Percentiles rank a stretch among this genome's conserved stretches.
Conservation (phyloP, 495 filamentous ascomycete species). For the Acidiella bohemica region DNA sequence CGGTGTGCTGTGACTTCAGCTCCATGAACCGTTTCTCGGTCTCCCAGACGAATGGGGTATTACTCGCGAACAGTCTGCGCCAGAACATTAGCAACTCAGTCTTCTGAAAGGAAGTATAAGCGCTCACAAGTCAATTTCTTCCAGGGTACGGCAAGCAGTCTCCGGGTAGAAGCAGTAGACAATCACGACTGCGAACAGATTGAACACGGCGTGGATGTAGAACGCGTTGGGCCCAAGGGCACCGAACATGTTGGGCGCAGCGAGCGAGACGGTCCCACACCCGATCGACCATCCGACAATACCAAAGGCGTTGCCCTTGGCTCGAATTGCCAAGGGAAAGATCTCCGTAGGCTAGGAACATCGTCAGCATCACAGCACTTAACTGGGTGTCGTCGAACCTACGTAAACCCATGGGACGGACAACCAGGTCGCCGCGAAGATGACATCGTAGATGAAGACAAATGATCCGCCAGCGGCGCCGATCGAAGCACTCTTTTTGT, state of each 20-base stretch:
- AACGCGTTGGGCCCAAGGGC: conserved; percentile 51
- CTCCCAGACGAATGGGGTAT: conserved; percentile 26
- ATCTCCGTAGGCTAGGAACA: conserved; percentile 51
- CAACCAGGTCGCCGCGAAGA: conserved; percentile 58
- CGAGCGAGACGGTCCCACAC: conserved; percentile 32
- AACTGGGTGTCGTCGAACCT: neutral
- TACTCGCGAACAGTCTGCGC: conserved; percentile 49
- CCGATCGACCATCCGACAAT: conserved; percentile 38
- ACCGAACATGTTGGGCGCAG: conserved; percentile 52
- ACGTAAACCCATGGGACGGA: conserved; percentile 50
- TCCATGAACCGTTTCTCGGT: conserved; percentile 3
- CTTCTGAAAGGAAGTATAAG: too few relatives aligned
- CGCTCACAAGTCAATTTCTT: conserved; percentile 59
- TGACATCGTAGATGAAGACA: conserved; percentile 53
- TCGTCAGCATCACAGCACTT: neutral
- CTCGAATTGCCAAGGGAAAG: conserved; percentile 52
- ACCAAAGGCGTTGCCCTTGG: conserved; percentile 55
- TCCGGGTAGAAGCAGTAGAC: conserved; percentile 53
- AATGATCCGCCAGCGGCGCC: conserved; percentile 43
- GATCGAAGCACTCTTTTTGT: conserved; percentile 32
- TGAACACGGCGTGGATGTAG: conserved; percentile 52
- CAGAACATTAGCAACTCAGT: too few relatives aligned
- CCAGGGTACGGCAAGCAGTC: conserved; percentile 52
- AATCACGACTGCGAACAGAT: conserved; percentile 51
- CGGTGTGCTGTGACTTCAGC: conserved; percentile 1